These are phyloP conservation scores for Pisolithus tinctorius DNA, from an alignment of 768 basidiomycete species.

Conservation along the genomic window DNA sequence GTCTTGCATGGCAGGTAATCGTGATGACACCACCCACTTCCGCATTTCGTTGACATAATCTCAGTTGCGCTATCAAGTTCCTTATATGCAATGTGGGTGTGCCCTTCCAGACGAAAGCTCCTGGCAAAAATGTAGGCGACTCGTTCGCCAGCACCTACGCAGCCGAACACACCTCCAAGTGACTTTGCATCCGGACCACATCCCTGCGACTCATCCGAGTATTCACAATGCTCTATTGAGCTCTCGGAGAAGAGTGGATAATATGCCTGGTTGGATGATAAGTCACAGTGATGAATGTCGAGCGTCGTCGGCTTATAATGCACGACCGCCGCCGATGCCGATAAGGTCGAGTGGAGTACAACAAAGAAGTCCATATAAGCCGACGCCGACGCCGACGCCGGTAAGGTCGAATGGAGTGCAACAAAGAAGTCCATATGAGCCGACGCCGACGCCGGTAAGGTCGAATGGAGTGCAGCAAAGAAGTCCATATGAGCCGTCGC, in stretches of 20 bases:
- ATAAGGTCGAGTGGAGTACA: neutral
- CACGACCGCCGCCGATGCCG: neutral
- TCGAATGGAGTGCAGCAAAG: too few relatives aligned
- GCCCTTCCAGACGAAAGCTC: conserved; percentile 40
- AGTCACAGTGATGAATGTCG: conserved; percentile 9
- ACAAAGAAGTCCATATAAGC: neutral
- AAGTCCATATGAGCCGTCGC: too few relatives aligned
- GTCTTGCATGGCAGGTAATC: conserved; percentile 42
- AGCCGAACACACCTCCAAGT: conserved; percentile 26
- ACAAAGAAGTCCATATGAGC: too few relatives aligned
- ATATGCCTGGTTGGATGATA: neutral
- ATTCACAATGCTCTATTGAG: conserved; percentile 43
- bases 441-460: too few relatives aligned
- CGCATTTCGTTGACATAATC: conserved; percentile 6
- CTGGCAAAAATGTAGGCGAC: conserved; percentile 35
- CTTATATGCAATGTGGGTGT: conserved; percentile 59
- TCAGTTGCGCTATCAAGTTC: conserved; percentile 37
- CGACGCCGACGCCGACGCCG: too few relatives aligned
- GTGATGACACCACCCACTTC: neutral
- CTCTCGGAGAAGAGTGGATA: conserved; percentile 11
- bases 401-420: too few relatives aligned
- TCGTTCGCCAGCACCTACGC: conserved; percentile 14
- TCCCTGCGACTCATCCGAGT: conserved; percentile 50
- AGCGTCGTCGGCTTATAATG: conserved; percentile 25
- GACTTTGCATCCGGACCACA: conserved; percentile 29